Percentiles rank a stretch among this genome's conserved stretches.
phyloP scores from a whole-genome alignment of 2,329 filamentous ascomycete genomes.

The Microsporum audouinii region DNA sequence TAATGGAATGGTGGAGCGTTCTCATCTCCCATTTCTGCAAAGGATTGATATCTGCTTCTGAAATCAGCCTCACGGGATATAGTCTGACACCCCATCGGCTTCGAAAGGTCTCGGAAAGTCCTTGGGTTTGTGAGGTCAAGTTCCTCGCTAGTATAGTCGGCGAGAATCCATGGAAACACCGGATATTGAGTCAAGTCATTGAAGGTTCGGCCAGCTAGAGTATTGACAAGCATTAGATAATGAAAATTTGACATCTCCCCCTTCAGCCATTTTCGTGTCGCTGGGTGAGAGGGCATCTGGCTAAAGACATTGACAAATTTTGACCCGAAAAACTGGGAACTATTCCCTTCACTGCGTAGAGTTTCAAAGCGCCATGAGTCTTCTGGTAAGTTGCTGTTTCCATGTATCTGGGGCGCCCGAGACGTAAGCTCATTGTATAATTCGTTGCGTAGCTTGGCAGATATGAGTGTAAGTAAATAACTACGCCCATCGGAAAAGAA shows the following conservation, averaged over 20 bases:
- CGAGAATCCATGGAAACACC: slow-evolving; percentile 93
- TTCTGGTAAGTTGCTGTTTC: slow-evolving; percentile 62
- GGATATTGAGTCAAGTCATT: slow-evolving; percentile 98
- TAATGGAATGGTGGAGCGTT: slow-evolving; percentile 80
- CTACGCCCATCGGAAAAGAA: slow-evolving; percentile 96
- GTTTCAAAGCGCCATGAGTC: slow-evolving; percentile 88
- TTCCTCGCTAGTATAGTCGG: slow-evolving; percentile 90
- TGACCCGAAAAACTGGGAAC: slow-evolving; percentile 60
- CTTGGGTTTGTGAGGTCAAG: slow-evolving; percentile 74
- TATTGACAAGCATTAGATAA: slow-evolving; percentile 97
- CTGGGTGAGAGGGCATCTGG: slow-evolving; percentile 65
- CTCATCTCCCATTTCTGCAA: slow-evolving; percentile 78
- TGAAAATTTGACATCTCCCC: slow-evolving; percentile 98
- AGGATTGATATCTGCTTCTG: slow-evolving; percentile 69
- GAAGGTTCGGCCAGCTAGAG: slow-evolving; percentile 91
- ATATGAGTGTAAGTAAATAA: slow-evolving; percentile 79
- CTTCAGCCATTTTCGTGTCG: slow-evolving; percentile 79
- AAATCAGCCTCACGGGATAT: slow-evolving; percentile 64
- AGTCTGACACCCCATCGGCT: slow-evolving; percentile 91
- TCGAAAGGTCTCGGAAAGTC: slow-evolving; percentile 81
- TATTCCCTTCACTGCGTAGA: slow-evolving; percentile 55
- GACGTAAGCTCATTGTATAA: slow-evolving; percentile 63
- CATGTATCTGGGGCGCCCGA: slow-evolving; percentile 70
- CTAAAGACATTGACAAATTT: slow-evolving; percentile 91
- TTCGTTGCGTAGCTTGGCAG: slow-evolving; percentile 61